A percentile compares a stretch with the other conserved stretches of the same genome.
Evolutionary conservation across 2,329 filamentous ascomycete genomes (phyloP).

Genomic region (Penicillium brasilianum): DNA sequence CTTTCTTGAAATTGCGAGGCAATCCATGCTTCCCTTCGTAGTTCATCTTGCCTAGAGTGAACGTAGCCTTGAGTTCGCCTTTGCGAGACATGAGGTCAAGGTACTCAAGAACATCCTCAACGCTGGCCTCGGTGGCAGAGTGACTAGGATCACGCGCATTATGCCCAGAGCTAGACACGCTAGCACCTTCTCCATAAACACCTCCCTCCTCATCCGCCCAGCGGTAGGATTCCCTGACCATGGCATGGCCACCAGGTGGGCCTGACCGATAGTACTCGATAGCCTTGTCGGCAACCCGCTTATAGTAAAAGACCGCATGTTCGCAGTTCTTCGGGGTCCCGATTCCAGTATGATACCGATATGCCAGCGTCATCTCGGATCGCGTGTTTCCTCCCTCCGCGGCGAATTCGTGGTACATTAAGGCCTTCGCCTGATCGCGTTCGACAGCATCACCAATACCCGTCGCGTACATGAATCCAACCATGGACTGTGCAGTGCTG

Average conservation of each 20-base stretch:
- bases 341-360: constrained; percentile 83
- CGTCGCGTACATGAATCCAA: constrained; percentile 94
- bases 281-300: constrained; percentile 89
- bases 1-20: constrained; percentile 72
- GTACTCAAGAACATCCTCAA: constrained; percentile 95
- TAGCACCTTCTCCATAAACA: constrained; percentile 94
- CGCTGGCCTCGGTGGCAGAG: constrained; percentile 80
- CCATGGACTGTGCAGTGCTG: constrained; percentile 91
- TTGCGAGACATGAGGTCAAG: constrained; percentile 88
- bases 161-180: constrained; percentile 81
- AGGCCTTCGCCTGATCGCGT: constrained; percentile 84
- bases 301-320: constrained; percentile 84
- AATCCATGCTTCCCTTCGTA: constrained; percentile 84
- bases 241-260: constrained; percentile 81
- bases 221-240: constrained; percentile 78
- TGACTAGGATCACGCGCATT: constrained; percentile 77
- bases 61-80: constrained; percentile 84
- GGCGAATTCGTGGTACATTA: constrained; percentile 94
- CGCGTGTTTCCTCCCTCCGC: constrained; percentile 80
- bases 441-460: constrained; percentile 82
- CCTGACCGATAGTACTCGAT: constrained; percentile 86
- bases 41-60: constrained; percentile 82
- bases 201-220: constrained; percentile 91
- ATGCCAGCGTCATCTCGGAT: constrained; percentile 92
- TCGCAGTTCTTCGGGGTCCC: constrained; percentile 87